Conservation (phyloP, 2,329 filamentous ascomycete species). For the Trichoderma endophyticum region DNA sequence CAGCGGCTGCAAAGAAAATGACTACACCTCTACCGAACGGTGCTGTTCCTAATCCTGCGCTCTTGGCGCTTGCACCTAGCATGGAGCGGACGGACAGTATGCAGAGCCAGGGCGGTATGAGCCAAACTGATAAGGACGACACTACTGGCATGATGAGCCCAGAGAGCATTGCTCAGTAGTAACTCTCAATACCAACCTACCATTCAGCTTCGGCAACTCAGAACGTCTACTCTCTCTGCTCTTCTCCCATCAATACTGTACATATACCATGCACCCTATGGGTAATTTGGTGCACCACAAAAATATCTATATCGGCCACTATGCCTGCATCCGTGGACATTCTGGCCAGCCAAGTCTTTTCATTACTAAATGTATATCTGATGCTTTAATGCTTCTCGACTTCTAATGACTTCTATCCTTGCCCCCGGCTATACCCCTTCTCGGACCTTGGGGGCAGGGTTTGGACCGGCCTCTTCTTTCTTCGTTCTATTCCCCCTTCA, state of each 20-base stretch:
- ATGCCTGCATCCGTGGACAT: neutral
- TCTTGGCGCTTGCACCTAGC: constrained; percentile 40
- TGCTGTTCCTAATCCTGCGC: constrained; percentile 37
- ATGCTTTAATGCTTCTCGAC: constrained; percentile 8
- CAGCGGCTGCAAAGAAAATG: constrained; percentile 55
- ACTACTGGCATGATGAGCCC: constrained; percentile 79
- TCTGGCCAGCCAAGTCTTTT: neutral
- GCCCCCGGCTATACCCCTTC: constrained; percentile 12
- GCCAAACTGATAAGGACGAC: constrained; percentile 65
- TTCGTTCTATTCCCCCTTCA: neutral
- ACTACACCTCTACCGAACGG: constrained; percentile 37
- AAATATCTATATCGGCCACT: neutral
- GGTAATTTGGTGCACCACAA: neutral
- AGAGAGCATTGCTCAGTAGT: constrained; percentile 62
- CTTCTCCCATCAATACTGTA: neutral
- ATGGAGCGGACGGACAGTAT: constrained; percentile 60
- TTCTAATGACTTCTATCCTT: constrained; percentile 3
- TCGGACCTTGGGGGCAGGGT: neutral
- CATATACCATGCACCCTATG: constrained; percentile 6
- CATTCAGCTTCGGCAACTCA: neutral
- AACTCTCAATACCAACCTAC: neutral
- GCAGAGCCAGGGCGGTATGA: constrained; percentile 56
- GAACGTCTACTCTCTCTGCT: neutral
- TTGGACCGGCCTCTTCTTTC: neutral
- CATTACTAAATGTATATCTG: constrained; percentile 14